Base-by-base conservation (phyloP, 805 yeast genomes). In the Diddensiella transvaalensis region DNA sequence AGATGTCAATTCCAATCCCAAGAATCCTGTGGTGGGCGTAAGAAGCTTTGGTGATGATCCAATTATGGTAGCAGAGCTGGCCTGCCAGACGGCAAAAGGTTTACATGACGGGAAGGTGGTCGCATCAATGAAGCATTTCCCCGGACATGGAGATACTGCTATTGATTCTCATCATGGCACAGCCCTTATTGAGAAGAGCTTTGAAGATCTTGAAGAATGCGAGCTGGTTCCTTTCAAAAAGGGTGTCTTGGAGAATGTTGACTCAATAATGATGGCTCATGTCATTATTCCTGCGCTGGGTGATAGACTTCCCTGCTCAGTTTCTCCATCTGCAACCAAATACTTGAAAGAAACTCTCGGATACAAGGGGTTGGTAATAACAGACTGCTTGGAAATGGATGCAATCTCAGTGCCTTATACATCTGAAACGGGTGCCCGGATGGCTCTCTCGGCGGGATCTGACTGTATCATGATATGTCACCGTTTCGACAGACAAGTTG, bases 401-500 rank as follows among this genome's bases (percentile, higher is more conserved):
- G 78, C 83, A 1, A 62, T 79, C 26, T 75, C 76, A 57, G 77
- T 76, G 48, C 75, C 78, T 3, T 70, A 77, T 48, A 83, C 83
- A 3, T 61, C 79, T 35, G 80, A 79, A 15, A 82, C 78, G 58
- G 84, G 83, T 11, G 81, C 79, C 0, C 71, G 75, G 11, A 65
- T 78, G 54, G 80, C 83, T 2, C 59, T 79, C 17, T 71, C 71
- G 45, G 84, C 83, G 3, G 80, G 83, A 2, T 78, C 83, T 61
- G 84, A 79, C 60, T 65, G 78, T 52, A 76, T 79, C 6, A 72
- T 79, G 75, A 78, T 79, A 22, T 79, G 84, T 60, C 81, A 77
- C 57, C 76, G 74, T 55, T 62, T 63, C 52, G 65, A 66, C n/a
- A 67, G 75, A 22, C 84, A 79, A 58, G 68, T 70, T 41, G 83